Conservation (phyloP, 2,329 filamentous ascomycete species). For the Madurella fahalii region DNA sequence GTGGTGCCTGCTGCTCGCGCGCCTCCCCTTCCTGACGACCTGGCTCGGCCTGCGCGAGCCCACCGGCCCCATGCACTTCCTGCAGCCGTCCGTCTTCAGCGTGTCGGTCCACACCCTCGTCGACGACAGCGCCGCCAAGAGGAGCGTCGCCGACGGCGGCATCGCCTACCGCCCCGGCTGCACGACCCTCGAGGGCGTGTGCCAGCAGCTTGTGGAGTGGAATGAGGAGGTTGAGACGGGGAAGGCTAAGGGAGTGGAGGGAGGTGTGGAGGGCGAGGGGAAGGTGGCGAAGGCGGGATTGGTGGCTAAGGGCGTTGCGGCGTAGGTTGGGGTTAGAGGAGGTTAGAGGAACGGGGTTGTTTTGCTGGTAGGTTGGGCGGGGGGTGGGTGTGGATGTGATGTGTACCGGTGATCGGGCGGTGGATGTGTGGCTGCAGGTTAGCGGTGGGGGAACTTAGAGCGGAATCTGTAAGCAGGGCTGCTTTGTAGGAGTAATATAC, state of each 20-base stretch:
- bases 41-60: slow-evolving; percentile 30
- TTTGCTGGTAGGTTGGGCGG: background rate
- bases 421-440: too few relatives aligned
- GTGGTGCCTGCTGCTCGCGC: slow-evolving; percentile 30
- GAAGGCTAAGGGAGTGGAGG: background rate
- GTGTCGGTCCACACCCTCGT: slow-evolving; percentile 36
- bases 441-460: too few relatives aligned
- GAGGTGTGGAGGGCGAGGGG: background rate
- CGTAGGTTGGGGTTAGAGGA: background rate
- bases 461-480: too few relatives aligned
- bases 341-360: background rate
- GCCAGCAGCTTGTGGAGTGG: slow-evolving; percentile 38
- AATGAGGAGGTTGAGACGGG: slow-evolving; percentile 30
- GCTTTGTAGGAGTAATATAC: too few relatives aligned
- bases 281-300: slow-evolving; percentile 14
- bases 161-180: slow-evolving; percentile 38
- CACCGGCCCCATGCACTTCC: slow-evolving; percentile 31
- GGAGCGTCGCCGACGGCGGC: slow-evolving; percentile 36
- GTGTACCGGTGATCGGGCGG: too few relatives aligned
- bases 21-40: slow-evolving; percentile 20
- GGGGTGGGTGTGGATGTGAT: background rate
- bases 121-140: slow-evolving; percentile 36
- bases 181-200: slow-evolving; percentile 40
- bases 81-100: slow-evolving; percentile 40
- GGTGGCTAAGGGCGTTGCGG: slow-evolving; percentile 6